A percentile compares a stretch with the other conserved stretches of the same genome.
These are phyloP conservation scores for Kodamaea derodonti DNA, from an alignment of 1,139 yeast genomes.

Conservation along the genomic window DNA sequence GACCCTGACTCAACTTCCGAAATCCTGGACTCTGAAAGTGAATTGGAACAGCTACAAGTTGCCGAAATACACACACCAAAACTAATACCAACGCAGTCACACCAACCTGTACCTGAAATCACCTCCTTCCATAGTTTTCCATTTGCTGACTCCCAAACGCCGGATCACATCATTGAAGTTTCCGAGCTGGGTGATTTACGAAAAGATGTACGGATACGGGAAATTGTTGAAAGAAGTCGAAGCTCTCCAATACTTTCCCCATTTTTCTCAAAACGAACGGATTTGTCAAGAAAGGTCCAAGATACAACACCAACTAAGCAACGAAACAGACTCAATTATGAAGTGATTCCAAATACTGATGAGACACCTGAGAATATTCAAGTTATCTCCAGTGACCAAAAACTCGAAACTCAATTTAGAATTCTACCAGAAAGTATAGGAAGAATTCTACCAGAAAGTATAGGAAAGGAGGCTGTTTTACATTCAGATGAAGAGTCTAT, in stretches of 20 bases:
- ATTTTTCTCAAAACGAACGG: conserved; percentile 4
- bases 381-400: no score
- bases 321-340: no score
- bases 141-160: conserved; percentile 11
- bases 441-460: no score
- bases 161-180: conserved; percentile 8
- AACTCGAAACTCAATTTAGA: no score
- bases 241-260: conserved; percentile 8
- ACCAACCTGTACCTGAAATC: conserved; percentile 4
- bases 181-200: conserved; percentile 7
- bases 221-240: conserved; percentile 2
- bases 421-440: no score
- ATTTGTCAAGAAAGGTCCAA: no score
- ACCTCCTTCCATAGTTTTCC: conserved; percentile 16
- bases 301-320: no score
- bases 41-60: conserved; percentile 10
- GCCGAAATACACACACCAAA: conserved; percentile 5
- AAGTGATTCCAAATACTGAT: no score
- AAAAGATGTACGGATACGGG: conserved; percentile 4
- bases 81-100: conserved; percentile 1
- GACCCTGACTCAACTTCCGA: no score
- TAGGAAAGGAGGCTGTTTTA: conserved; percentile 11
- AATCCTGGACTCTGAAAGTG: conserved; percentile 34
- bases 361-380: no score
- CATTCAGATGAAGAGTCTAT: conserved; percentile 12